phyloP scores from a whole-genome alignment of 2,329 filamentous ascomycete species.

The Herpotrichia juniperi region DNA sequence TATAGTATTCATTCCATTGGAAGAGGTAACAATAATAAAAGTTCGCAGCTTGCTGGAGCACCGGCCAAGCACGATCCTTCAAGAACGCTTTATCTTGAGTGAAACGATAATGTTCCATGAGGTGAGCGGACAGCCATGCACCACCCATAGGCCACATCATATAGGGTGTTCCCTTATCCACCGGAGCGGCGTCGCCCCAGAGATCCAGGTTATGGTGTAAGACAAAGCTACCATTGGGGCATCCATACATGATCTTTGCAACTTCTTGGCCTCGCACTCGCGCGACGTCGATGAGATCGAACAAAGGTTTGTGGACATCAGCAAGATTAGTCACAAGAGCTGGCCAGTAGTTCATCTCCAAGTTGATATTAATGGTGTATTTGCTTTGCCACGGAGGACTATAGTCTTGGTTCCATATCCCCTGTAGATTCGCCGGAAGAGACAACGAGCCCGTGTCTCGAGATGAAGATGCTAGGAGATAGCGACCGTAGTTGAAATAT shows the following conservation, averaged over 20 bases:
- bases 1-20: slow-evolving; percentile 12
- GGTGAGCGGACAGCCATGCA: slow-evolving; percentile 32
- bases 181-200: slow-evolving; percentile 30
- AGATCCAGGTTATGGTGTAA: slow-evolving; percentile 35
- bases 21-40: slow-evolving; percentile 21
- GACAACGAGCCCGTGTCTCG: slow-evolving; percentile 30
- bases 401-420: slow-evolving; percentile 53
- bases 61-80: slow-evolving; percentile 25
- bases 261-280: slow-evolving; percentile 34
- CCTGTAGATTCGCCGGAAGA: slow-evolving; percentile 54
- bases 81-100: slow-evolving; percentile 23
- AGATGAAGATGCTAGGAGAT: slow-evolving; percentile 46
- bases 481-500: slow-evolving; percentile 48
- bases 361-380: slow-evolving; percentile 60
- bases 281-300: slow-evolving; percentile 49
- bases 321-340: slow-evolving; percentile 27
- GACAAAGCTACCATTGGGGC: slow-evolving; percentile 28
- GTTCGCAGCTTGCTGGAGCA: slow-evolving; percentile 26
- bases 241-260: slow-evolving; percentile 25
- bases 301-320: slow-evolving; percentile 50
- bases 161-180: slow-evolving; percentile 28
- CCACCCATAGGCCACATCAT: slow-evolving; percentile 35
- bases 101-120: slow-evolving; percentile 30
- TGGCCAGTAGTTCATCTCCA: slow-evolving; percentile 62
- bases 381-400: slow-evolving; percentile 55